phyloP scores from a whole-genome alignment of 208 protist species.

The Novymonas esmeraldas region DNA sequence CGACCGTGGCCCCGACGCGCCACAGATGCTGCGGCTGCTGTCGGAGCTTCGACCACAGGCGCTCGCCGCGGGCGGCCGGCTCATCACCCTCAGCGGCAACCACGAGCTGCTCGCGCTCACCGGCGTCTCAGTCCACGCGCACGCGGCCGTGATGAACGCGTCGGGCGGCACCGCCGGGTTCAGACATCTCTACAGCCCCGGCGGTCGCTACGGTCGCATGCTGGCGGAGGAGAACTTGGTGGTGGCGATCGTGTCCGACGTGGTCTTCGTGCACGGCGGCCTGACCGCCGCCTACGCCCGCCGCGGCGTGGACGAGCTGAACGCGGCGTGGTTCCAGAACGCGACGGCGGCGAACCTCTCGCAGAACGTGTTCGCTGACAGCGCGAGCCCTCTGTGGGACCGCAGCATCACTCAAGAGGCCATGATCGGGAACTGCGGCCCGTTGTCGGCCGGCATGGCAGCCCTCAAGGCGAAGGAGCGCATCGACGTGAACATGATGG shows the following conservation, averaged over 20 bases:
- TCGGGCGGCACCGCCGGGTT: slow-evolving; percentile 31
- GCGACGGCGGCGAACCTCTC: background rate
- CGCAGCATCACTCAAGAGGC: slow-evolving; percentile 30
- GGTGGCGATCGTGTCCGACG: slow-evolving; percentile 26
- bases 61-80: slow-evolving; percentile 47
- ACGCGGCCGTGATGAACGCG: slow-evolving; percentile 19
- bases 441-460: slow-evolving; percentile 36
- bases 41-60: slow-evolving; percentile 17
- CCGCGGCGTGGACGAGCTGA: slow-evolving; percentile 35
- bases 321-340: slow-evolving; percentile 26
- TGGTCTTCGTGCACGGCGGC: slow-evolving; percentile 72
- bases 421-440: slow-evolving; percentile 31
- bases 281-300: slow-evolving; percentile 33
- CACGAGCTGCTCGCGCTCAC: slow-evolving; percentile 58
- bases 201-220: slow-evolving; percentile 46
- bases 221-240: slow-evolving; percentile 41
- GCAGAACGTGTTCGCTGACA: slow-evolving; percentile 16
- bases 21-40: slow-evolving; percentile 54
- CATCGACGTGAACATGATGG: slow-evolving; percentile 39
- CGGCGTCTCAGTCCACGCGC: slow-evolving; percentile 14
- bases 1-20: slow-evolving; percentile 45
- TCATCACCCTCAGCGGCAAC: slow-evolving; percentile 69
- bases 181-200: slow-evolving; percentile 25
- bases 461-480: slow-evolving; percentile 33
- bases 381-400: slow-evolving; percentile 46